Conservation (phyloP, 441 rosid species). For the Euphorbia schlechtendalii region DNA sequence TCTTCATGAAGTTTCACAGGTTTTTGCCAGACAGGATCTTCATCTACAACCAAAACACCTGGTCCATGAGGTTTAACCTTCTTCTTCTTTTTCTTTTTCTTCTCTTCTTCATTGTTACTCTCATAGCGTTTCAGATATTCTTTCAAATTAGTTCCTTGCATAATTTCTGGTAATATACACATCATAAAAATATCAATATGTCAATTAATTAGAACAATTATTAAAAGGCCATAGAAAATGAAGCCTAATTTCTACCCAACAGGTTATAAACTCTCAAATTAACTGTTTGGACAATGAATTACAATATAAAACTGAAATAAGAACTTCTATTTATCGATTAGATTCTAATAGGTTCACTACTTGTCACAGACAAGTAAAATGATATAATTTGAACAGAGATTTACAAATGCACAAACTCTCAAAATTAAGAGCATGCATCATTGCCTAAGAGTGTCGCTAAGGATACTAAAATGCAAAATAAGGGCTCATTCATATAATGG, state of each 20-base stretch:
- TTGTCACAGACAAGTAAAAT: background rate
- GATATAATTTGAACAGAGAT: background rate
- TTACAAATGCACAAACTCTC: background rate
- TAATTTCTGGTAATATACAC: background rate
- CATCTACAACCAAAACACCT: conserved; percentile 69
- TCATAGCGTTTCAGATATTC: conserved; percentile 75
- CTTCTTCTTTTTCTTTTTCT: conserved; percentile 48
- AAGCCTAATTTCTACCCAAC: background rate
- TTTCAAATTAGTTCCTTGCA: conserved; percentile 36
- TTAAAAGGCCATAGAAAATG: background rate
- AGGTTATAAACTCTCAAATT: no score
- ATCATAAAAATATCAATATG: background rate
- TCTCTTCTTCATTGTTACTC: conserved; percentile 39
- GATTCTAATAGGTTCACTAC: background rate
- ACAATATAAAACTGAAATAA: background rate
- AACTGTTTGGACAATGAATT: background rate
- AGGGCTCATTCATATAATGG: no score
- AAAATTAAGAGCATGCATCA: no score
- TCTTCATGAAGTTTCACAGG: conserved; percentile 51
- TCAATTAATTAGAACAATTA: background rate
- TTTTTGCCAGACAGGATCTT: conserved; percentile 92
- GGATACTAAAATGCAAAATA: no score
- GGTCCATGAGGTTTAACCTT: conserved; percentile 28
- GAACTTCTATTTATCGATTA: no score
- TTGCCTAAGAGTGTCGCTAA: no score